Conservation (phyloP, 768 basidiomycete species). For the Lentinula aciculospora region DNA sequence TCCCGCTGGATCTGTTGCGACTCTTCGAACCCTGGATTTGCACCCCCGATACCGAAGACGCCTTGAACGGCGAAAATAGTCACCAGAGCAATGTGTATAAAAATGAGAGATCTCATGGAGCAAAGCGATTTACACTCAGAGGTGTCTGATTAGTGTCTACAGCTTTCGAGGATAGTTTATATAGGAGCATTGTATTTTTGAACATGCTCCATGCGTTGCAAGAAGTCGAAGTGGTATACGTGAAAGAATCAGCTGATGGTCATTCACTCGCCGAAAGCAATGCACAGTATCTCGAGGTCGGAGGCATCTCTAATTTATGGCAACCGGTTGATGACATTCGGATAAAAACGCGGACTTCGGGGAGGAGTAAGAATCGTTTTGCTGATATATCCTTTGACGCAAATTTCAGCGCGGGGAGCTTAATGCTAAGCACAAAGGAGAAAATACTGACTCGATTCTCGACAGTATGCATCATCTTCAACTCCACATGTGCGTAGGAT, state of each 20-base stretch:
- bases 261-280: background rate
- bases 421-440: background rate
- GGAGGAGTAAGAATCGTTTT: too few species aligned
- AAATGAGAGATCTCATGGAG: slow-evolving; percentile 6
- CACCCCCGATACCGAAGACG: slow-evolving; percentile 20
- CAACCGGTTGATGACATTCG: background rate
- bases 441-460: background rate
- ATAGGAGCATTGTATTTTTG: background rate
- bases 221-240: background rate
- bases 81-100: slow-evolving; percentile 5
- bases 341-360: background rate
- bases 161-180: background rate
- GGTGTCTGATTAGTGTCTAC: too few species aligned
- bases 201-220: background rate
- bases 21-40: slow-evolving; percentile 34
- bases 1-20: slow-evolving; percentile 41
- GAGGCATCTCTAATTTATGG: background rate
- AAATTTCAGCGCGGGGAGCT: too few species aligned
- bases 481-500: background rate
- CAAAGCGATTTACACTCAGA: background rate
- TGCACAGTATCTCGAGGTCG: background rate
- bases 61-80: background rate
- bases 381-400: too few species aligned
- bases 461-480: background rate
- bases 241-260: background rate